Evolutionary conservation across 495 filamentous ascomycete genomes (phyloP).

Genomic region (Penicillium goetzii): DNA sequence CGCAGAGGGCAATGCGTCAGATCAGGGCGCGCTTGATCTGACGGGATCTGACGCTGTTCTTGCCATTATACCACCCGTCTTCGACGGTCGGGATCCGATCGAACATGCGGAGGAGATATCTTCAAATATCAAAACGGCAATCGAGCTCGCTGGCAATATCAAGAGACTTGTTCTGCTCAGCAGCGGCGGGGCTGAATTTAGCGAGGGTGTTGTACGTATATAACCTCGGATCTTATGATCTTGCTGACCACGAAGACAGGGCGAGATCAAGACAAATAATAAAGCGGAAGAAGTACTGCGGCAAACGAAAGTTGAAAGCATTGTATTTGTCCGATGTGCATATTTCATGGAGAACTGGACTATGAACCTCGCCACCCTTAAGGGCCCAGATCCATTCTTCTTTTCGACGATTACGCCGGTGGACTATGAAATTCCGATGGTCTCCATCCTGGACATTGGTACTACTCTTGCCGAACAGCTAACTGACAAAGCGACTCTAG

Average conservation of each 20-base stretch:
- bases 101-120: conserved; percentile 1
- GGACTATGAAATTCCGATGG: conserved; percentile 4
- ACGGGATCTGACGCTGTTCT: conserved; percentile 4
- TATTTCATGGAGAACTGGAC: conserved; percentile 14
- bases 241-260: conserved; percentile 1
- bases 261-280: conserved; percentile 8
- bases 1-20: not conserved
- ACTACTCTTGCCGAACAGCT: conserved; percentile 3
- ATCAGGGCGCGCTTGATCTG: not conserved
- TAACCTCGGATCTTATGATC: not conserved
- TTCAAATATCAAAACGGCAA: conserved; percentile 8
- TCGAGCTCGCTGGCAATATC: conserved; percentile 3
- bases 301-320: not conserved
- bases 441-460: conserved; percentile 2
- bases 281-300: conserved; percentile 9
- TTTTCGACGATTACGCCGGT: conserved; percentile 9
- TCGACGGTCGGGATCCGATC: conserved; percentile 3
- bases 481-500: not conserved
- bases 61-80: not conserved
- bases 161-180: conserved; percentile 14
- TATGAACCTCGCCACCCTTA: conserved; percentile 3
- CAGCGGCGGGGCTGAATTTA: conserved; percentile 9
- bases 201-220: conserved; percentile 14
- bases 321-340: conserved; percentile 8
- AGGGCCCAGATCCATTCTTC: conserved; percentile 7